phyloP scores from a whole-genome alignment of 805 yeast species.

The Saccharomycopsis sp. region DNA sequence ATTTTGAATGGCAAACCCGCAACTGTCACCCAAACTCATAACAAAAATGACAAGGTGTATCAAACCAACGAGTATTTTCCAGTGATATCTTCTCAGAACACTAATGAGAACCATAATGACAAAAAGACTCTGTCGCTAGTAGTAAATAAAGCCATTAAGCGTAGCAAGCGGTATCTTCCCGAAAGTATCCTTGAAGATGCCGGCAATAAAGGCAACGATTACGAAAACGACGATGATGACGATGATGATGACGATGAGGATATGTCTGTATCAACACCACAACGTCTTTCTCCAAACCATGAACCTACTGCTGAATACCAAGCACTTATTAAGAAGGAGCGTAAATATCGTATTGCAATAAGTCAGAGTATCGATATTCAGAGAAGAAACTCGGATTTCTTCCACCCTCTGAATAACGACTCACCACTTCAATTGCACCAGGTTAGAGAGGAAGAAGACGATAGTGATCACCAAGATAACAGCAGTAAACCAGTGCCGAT shows the following conservation, averaged over 20 bases:
- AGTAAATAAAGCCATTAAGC: background rate
- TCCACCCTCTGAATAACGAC: background rate
- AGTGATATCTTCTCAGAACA: background rate
- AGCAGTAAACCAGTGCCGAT: background rate
- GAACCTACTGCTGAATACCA: constrained; percentile 1
- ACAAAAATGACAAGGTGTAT: background rate
- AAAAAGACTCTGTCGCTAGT: background rate
- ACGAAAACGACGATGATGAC: background rate
- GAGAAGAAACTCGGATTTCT: constrained; percentile 9
- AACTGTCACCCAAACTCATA: background rate
- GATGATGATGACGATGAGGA: background rate
- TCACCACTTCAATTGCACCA: background rate
- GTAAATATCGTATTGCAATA: constrained; percentile 11
- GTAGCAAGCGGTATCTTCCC: background rate
- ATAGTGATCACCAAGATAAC: background rate
- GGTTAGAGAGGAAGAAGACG: constrained; percentile 4
- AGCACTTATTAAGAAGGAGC: constrained; percentile 8
- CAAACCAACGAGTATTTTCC: constrained; percentile 4
- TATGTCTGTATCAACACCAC: constrained; percentile 8
- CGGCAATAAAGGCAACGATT: background rate
- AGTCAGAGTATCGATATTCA: constrained; percentile 14
- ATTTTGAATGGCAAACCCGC: constrained; percentile 4
- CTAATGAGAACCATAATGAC: background rate
- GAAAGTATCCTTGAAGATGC: background rate
- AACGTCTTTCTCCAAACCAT: constrained; percentile 6